Conservation (phyloP, 306 rosid species). For the Cucurbita ficifolia region DNA sequence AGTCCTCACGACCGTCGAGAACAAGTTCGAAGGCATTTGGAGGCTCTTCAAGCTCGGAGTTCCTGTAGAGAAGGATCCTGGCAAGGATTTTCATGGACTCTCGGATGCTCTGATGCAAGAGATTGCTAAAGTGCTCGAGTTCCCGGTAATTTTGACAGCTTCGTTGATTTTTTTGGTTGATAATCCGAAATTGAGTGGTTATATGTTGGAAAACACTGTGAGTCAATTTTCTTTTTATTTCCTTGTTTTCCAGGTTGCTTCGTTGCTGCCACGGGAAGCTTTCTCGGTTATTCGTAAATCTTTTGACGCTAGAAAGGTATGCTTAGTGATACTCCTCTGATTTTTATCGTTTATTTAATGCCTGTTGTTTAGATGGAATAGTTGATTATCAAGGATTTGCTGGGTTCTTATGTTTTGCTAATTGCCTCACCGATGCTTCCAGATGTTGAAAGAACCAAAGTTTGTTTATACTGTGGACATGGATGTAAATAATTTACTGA, state of each 20-base stretch:
- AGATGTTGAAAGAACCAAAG: conserved; percentile 78
- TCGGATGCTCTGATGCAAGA: conserved; percentile 54
- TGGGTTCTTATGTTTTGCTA: not conserved
- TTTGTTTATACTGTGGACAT: conserved; percentile 82
- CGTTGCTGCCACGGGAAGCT: conserved; percentile 68
- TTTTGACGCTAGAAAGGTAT: conserved; percentile 96
- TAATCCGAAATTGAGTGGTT: not conserved
- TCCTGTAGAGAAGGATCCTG: conserved; percentile 56
- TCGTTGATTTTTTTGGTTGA: not conserved
- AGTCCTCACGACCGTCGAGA: conserved; percentile 15
- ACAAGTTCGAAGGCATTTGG: conserved; percentile 69
- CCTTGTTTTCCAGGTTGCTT: conserved; percentile 46
- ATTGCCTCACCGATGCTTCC: conserved; percentile 16
- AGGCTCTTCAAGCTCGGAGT: conserved; percentile 68
- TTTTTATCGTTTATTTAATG: not conserved
- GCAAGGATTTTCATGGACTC: conserved; percentile 56
- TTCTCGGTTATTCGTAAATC: conserved; percentile 72
- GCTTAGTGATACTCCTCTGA: not conserved
- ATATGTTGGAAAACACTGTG: not conserved
- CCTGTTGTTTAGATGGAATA: not conserved
- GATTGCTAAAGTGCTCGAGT: conserved; percentile 60
- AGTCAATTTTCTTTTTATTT: not conserved
- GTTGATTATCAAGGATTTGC: not conserved
- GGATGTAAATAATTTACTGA: conserved; percentile 63
- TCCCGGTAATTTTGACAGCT: conserved; percentile 35